Conservation (phyloP, 768 basidiomycete genomes). For the Myochromella boudieri region DNA sequence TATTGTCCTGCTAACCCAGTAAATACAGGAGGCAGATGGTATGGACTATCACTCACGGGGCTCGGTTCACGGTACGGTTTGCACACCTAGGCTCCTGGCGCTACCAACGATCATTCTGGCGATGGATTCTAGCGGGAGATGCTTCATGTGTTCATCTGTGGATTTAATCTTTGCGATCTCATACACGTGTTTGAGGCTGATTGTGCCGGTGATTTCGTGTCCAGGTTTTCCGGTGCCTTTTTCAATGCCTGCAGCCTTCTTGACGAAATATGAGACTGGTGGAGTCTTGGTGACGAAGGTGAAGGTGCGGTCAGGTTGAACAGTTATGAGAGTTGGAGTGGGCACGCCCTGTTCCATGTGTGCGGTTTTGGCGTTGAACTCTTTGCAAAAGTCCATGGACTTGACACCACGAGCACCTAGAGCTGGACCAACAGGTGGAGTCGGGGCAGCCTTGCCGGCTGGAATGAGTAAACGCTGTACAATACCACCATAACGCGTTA, state of each 20-base stretch:
- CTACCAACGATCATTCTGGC: constrained; percentile 87
- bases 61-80: constrained; percentile 75
- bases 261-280: constrained; percentile 86
- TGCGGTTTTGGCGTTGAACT: constrained; percentile 97
- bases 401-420: constrained; percentile 98
- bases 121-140: constrained; percentile 83
- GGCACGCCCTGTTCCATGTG: constrained; percentile 85
- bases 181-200: constrained; percentile 95
- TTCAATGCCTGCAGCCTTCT: constrained; percentile 86
- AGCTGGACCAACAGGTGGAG: constrained; percentile 95
- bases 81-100: constrained; percentile 85
- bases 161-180: constrained; percentile 98
- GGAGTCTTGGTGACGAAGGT: constrained; percentile 92
- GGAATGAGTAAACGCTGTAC: constrained; percentile 79
- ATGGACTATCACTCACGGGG: constrained; percentile 20
- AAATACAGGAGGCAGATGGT: constrained; percentile 11
- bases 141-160: constrained; percentile 85
- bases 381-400: constrained; percentile 99
- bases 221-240: constrained; percentile 87
- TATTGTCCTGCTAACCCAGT: constrained; percentile 10
- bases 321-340: constrained; percentile 87
- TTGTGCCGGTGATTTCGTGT: constrained; percentile 73
- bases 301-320: constrained; percentile 95
- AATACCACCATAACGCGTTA: constrained; percentile 14
- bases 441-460: constrained; percentile 94